Conservation (phyloP, 352 stramenopile genomes). For the Pythium grandisporangium region DNA sequence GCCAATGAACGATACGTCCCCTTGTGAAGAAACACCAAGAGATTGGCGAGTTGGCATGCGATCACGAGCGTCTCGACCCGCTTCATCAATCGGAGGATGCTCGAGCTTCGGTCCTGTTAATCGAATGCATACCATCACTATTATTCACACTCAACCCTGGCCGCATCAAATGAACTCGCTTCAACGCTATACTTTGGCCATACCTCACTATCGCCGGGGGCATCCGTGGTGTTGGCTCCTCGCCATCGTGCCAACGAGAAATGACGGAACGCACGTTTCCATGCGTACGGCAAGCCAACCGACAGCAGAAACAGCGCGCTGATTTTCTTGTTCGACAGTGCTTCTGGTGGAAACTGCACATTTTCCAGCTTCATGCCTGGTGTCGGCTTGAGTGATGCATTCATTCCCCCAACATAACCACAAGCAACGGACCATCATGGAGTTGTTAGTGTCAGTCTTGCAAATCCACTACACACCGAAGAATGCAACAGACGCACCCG, state of each 20-base stretch:
- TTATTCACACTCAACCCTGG: no score
- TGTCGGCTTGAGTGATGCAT: conserved; percentile 31
- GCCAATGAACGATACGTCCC: conserved; percentile 63
- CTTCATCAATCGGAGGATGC: conserved; percentile 47
- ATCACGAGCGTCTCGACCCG: conserved; percentile 61
- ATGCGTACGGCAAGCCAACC: conserved; percentile 60
- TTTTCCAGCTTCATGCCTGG: conserved; percentile 83
- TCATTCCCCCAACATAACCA: not conserved
- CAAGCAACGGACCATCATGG: no score
- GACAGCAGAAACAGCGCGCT: conserved; percentile 57
- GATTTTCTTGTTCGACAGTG: conserved; percentile 41
- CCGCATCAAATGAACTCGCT: not conserved
- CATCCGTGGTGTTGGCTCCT: conserved; percentile 1
- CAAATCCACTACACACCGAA: no score
- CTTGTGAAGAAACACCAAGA: conserved; percentile 65
- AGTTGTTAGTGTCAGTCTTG: no score
- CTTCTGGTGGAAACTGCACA: conserved; percentile 36
- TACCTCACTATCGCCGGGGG: conserved; percentile 6
- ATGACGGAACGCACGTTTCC: conserved; percentile 64
- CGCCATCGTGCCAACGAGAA: conserved; percentile 44
- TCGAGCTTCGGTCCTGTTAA: conserved; percentile 17
- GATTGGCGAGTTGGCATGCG: conserved; percentile 56
- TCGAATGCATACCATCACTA: no score
- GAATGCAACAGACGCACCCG: conserved; percentile 26
- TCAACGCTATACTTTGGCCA: not conserved